Base-by-base conservation (phyloP, 768 basidiomycete genomes). In the Calocybe indica region DNA sequence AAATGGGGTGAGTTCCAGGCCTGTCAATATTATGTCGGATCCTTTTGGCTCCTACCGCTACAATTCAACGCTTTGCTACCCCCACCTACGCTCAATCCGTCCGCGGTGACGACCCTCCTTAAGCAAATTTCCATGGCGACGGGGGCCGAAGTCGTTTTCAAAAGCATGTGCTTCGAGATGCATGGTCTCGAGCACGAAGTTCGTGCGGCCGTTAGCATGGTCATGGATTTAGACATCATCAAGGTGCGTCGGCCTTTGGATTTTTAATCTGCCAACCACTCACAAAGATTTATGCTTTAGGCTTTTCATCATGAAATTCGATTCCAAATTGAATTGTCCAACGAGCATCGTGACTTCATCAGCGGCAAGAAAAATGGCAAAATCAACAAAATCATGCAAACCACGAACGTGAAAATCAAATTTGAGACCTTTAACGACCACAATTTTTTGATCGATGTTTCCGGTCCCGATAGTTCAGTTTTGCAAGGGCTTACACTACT, bases 321-420 rank as follows among this genome's bases (percentile, higher is more conserved):
- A 42, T 97, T 98, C 72, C 94, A 97, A 67, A 92, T 97, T 46
- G 96, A 99, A 67, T 80, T 97, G 5, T 88, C 93, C 37, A 95
- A 95, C 63, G 96, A 99, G 63, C 94, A 98, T 56, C 84, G 94
- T 50, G 95, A 99, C 57, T 99, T 98, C 69, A 96, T 99, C 65
- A 90, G 88, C 48, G 95, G 95, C 38, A 99, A 99, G 76, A 97
- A 98, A 76, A 97, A 98, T 59, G 95, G 95, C 49, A 99, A 99
- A 70, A 92, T 97, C 66, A 97, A 97, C 74, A 98, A 97, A 73
- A 96, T 98, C 64, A 97, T 97, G 92, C 93, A 97, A 66, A 86
- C 84, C 9, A 88, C 94, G 30, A 90, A 88, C 56, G 93, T 94
- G 62, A 95, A 96, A 72, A 96, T 99, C 75, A 96, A 96, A 68